phyloP scores from a whole-genome alignment of 2,329 filamentous ascomycete genomes.

The Epichloe baconii region DNA sequence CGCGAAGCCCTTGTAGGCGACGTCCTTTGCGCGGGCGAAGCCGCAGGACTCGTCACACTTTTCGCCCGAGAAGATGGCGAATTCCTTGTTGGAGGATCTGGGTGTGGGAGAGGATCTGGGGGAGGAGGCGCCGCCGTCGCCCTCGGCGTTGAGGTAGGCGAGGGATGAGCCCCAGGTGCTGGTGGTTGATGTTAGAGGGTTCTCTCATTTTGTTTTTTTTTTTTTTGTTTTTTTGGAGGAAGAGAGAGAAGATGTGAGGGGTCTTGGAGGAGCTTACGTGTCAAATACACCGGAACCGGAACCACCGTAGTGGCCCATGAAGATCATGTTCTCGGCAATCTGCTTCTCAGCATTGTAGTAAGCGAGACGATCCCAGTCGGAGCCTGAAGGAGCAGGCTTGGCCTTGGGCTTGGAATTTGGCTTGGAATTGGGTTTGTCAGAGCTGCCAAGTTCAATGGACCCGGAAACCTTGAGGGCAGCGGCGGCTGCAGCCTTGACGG shows the following conservation, averaged over 20 bases:
- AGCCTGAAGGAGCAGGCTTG: constrained; percentile 7
- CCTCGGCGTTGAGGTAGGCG: constrained; percentile 31
- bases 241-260: not conserved
- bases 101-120: constrained; percentile 27
- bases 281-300: constrained; percentile 30
- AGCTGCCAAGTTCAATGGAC: not conserved
- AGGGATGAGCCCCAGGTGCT: constrained; percentile 33
- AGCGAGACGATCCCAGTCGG: constrained; percentile 27
- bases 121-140: constrained; percentile 22
- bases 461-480: constrained; percentile 3
- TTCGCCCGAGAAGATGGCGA: constrained; percentile 31
- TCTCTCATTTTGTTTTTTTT: too few species aligned
- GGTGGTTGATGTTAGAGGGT: not conserved
- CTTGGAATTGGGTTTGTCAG: not conserved
- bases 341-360: constrained; percentile 32
- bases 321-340: constrained; percentile 30
- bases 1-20: constrained; percentile 51
- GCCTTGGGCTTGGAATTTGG: not conserved
- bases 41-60: constrained; percentile 31
- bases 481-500: constrained; percentile 9
- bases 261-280: constrained; percentile 20
- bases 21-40: constrained; percentile 26
- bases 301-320: constrained; percentile 35
- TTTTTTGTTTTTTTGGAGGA: not conserved
- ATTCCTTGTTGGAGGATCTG: constrained; percentile 30